Base-by-base conservation (phyloP, 768 basidiomycete genomes). In the Termitomyces sp. region DNA sequence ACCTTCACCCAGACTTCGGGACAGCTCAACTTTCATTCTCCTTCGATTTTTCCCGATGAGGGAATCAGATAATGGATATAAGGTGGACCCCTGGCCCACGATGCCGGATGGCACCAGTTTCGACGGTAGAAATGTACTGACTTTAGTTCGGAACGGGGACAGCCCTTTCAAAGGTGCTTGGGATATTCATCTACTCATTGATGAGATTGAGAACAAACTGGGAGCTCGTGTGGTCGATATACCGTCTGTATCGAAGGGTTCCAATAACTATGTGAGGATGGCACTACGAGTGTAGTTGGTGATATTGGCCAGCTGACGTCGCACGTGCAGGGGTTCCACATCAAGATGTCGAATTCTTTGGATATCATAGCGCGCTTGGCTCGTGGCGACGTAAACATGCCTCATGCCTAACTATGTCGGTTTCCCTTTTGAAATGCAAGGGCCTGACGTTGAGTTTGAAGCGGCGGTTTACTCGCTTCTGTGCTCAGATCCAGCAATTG, bases 121-220 rank as follows among this genome's bases (percentile, higher is more conserved):
- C 34, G 45, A 57, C 25, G 56, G 56, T 15, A 25, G 47, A 15
- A 31, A 47, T 25, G 10, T 57, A 36, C n/a, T 57, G 14, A 46
- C 43, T 20, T 11, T 56, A n/a, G 43, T 56, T 45, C 56, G 43
- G 11, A 14, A 46, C 14, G 43, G 43, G 15, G 34, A 36, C n/a
- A 46, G 43, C 43, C 56, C 43, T 46, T 46, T 46, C 5, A 36
- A 56, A 32, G 43, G 42, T 14, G 56, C n/a, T 34, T 56, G 32
- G 56, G 43, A 56, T 14, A 31, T 46, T 7, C 17, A 56, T 15
- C 12, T 56, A 32, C 43, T 45, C 1, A 56, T 56, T 17, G 42
- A 45, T n/a, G 55, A 56, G 32, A 46, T 34, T 10, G 45, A 8
- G 68, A 56, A 1, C 62, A 36, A 59, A 14, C 38, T 59, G n/a